Conservation (phyloP, 2,329 filamentous ascomycete genomes). For the Curvularia eragrostidis region DNA sequence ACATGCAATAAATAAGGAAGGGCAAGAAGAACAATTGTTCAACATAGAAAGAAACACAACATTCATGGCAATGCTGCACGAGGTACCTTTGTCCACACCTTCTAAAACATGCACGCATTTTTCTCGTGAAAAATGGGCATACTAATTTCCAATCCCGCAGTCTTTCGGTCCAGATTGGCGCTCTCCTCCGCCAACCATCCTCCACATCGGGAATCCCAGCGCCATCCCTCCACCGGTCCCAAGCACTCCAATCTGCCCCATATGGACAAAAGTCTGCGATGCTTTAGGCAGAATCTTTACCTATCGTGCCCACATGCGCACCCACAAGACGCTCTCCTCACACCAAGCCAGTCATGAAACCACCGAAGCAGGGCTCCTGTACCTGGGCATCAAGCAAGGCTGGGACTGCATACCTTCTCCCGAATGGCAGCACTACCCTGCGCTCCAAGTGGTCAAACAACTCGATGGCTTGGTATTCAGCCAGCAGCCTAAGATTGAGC, state of each 20-base stretch:
- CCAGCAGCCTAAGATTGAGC: not conserved
- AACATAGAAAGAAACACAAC: slow-evolving; percentile 29
- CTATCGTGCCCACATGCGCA: not conserved
- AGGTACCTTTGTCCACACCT: slow-evolving; percentile 18
- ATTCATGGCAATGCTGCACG: slow-evolving; percentile 38
- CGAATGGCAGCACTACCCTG: not conserved
- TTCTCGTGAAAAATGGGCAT: not conserved
- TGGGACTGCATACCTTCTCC: not conserved
- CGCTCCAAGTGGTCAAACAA: not conserved
- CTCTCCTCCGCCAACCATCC: slow-evolving; percentile 38
- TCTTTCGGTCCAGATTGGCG: slow-evolving; percentile 42
- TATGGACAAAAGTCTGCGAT: not conserved
- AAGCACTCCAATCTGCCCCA: not conserved
- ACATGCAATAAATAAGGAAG: slow-evolving; percentile 20
- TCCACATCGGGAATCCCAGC: slow-evolving; percentile 31
- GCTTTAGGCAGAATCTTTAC: not conserved
- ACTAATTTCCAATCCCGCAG: slow-evolving; percentile 12
- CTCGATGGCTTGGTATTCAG: not conserved
- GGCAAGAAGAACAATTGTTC: slow-evolving; percentile 22
- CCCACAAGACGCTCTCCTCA: not conserved
- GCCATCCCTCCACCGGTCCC: not conserved
- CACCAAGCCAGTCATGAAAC: not conserved
- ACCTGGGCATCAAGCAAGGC: not conserved
- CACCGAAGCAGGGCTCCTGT: not conserved
- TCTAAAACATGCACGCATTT: too few species aligned